Evolutionary conservation across 1,284 basidiomycete species (phyloP), one percentile per base, ranked within the genome.

Genomic region (Wallemia hederae): DNA sequence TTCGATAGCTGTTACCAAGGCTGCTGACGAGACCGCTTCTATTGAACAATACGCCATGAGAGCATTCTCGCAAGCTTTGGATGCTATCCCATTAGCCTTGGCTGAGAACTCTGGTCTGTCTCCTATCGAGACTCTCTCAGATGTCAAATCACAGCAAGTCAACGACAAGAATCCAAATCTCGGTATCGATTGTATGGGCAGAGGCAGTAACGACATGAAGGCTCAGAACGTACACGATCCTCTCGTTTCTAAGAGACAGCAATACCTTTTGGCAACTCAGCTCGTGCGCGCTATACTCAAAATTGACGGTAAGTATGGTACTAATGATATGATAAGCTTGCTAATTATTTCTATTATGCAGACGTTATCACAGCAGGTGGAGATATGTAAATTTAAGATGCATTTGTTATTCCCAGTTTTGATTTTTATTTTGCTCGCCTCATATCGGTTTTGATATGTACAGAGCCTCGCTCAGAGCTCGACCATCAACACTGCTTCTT

Each of bases 21-120:
- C 86, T 59, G 92, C 92, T 19, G 94, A 99, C 70, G 82, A 92
- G 83, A 96, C 94, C 66, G 83, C 92, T 1, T 79, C 87, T 9
- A 92, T 99, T 67, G 92, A 99, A 73, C 92, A 99, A 75, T 99
- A 99, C 69, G 92, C 92, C 1, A 97, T 98, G 91, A 84, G 92
- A 56, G 91, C 92, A 19, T 99, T 97, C 69, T 80, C 92, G 1
- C 85, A 85, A 27, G 92, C 92, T 11, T 75, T 99, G 7, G 92
- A 98, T 68, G 78, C 90, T 11, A 75, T 97, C 60, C 94, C 94
- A 7, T 79, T 97, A 19, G 92, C 94, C 1, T 76, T 98, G 11
- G 92, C 94, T 2, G 94, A 98, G 72, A 98, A 99, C 76, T 92
- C 88, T 64, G 92, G 92, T 60, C 73, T 97, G 61, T 83, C 86